These are phyloP conservation scores for Saccharomyces pastorianus DNA, from an alignment of 1,139 yeast genomes.

Conservation along the genomic window DNA sequence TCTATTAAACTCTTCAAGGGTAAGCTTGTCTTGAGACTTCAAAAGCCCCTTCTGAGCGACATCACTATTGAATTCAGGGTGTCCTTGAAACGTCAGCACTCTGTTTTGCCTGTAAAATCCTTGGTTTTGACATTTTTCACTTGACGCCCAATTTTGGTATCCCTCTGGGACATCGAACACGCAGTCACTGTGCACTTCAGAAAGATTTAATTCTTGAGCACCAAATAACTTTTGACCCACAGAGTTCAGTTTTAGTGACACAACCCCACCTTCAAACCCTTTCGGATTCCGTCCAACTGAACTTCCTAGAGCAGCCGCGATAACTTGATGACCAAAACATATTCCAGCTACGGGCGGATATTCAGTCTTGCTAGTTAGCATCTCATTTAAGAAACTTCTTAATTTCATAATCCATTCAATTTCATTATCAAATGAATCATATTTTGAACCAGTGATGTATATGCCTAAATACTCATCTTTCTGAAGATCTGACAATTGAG, in stretches of 20 bases:
- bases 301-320: constrained; percentile 59
- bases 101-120: constrained; percentile 44
- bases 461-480: constrained; percentile 29
- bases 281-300: constrained; percentile 46
- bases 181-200: constrained; percentile 67
- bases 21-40: not conserved
- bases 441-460: constrained; percentile 48
- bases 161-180: constrained; percentile 44
- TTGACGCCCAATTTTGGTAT: constrained; percentile 44
- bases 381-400: constrained; percentile 33
- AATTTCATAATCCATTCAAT: constrained; percentile 41
- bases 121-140: constrained; percentile 51
- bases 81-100: constrained; percentile 74
- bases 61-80: constrained; percentile 64
- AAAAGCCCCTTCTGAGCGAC: constrained; percentile 10
- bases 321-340: constrained; percentile 83
- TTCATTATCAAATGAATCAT: constrained; percentile 42
- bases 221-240: constrained; percentile 34
- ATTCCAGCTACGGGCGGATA: constrained; percentile 48
- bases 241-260: constrained; percentile 42
- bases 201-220: constrained; percentile 34
- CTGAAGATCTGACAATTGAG: constrained; percentile 15
- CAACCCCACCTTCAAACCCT: constrained; percentile 72
- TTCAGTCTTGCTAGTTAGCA: constrained; percentile 16
- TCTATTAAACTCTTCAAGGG: constrained; percentile 3